Base-by-base conservation (phyloP, 1,284 basidiomycete genomes). In the Melampsora larici-populina region DNA sequence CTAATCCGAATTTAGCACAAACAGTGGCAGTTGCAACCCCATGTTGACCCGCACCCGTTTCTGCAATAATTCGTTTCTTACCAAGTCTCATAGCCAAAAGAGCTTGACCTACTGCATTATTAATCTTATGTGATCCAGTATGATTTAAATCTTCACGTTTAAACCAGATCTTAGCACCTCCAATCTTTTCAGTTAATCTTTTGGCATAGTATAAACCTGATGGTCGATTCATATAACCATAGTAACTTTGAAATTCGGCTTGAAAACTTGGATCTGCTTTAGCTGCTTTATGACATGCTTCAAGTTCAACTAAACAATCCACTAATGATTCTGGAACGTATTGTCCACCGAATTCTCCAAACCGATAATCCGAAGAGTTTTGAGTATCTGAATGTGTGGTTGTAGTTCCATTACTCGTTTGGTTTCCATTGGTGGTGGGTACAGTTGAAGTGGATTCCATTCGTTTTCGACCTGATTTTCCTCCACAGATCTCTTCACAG, bases 21-120 rank as follows among this genome's bases (percentile, higher is more conserved):
- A 94, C 97, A 1, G 96, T 99, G 0, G 97, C 97, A 55, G 96
- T 98, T 11, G 97, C 97, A 26, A 99, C 95, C 84, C 97, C 97
- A 85, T 99, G 97, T 84, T 99, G 96, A 40, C 97, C 97, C 0
- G 97, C 96, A 79, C 96, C 96, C 0, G 97, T 99, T 87, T 99
- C 97, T 68, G 96, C 95, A 80, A 99, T 98, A 83, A 99, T 98
- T 70, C 95, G 89, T 67, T 88, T 97, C 87, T 99, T 99, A 40
- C 97, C 96, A 80, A 99, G 86, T 64, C 96, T 88, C 78, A 89
- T 89, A 5, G 97, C 97, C 43, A 99, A 89, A 21, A 99, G 87
- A 80, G 98, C 94, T 90, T 94, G 94, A 55, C 94, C 94, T 79
- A 97, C 89, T 21, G 93, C 94, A 82, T 97, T 97, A 85, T 96